A percentile compares a stretch with the other conserved stretches of the same genome.
These are phyloP conservation scores for Meyerozyma carpophila DNA, from an alignment of 1,139 yeast species.

Conservation along the genomic window DNA sequence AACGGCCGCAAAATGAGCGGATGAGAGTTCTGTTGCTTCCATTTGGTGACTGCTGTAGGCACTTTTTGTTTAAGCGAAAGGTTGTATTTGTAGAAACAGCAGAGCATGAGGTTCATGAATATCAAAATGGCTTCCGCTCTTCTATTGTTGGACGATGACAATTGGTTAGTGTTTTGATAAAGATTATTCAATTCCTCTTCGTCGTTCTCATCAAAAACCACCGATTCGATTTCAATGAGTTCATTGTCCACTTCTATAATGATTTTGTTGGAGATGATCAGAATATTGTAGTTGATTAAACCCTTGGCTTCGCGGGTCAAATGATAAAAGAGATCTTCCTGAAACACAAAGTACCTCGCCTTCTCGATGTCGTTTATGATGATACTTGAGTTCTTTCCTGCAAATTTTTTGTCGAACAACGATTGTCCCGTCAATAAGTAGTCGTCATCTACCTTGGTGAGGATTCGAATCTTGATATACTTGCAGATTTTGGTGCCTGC, in stretches of 20 bases:
- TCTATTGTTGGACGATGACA: slow-evolving; percentile 27
- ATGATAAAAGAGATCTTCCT: slow-evolving; percentile 74
- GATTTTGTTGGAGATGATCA: slow-evolving; percentile 59
- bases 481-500: slow-evolving; percentile 27
- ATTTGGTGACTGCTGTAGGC: slow-evolving; percentile 47
- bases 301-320: slow-evolving; percentile 70
- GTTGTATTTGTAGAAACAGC: slow-evolving; percentile 53
- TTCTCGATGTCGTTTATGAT: slow-evolving; percentile 50
- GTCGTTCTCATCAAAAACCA: slow-evolving; percentile 42
- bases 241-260: slow-evolving; percentile 61
- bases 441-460: slow-evolving; percentile 50
- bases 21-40: slow-evolving; percentile 44
- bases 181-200: slow-evolving; percentile 33
- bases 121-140: slow-evolving; percentile 50
- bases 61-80: slow-evolving; percentile 40
- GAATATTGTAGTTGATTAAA: slow-evolving; percentile 68
- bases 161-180: slow-evolving; percentile 26
- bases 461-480: slow-evolving; percentile 49
- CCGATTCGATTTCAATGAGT: slow-evolving; percentile 63
- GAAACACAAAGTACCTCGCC: slow-evolving; percentile 72
- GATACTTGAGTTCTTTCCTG: slow-evolving; percentile 20
- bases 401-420: slow-evolving; percentile 19
- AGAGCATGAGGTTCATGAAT: slow-evolving; percentile 55
- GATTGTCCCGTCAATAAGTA: slow-evolving; percentile 47
- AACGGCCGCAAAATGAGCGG: slow-evolving; percentile 60